Evolutionary conservation across 768 basidiomycete species (phyloP).

Genomic region (Erythrobasidium yunnanense): DNA sequence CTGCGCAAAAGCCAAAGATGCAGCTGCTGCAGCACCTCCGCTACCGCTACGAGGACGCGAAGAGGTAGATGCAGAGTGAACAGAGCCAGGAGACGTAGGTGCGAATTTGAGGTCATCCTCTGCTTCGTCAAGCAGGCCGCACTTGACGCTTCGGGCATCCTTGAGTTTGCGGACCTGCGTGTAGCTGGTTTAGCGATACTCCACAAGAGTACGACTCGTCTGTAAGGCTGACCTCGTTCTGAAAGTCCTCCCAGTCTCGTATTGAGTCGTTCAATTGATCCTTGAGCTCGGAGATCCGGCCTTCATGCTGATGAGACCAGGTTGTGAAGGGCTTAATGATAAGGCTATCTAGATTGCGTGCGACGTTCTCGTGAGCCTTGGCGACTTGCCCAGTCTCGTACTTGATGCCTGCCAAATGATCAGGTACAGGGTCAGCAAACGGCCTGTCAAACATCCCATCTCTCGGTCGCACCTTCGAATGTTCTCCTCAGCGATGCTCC

Average conservation of each 20-base stretch:
- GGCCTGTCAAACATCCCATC: background rate
- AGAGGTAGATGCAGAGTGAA: background rate
- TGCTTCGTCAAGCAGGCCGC: conserved; percentile 4
- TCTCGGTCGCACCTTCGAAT: background rate
- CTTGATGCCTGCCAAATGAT: background rate
- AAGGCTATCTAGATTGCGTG: conserved; percentile 2
- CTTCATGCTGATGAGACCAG: background rate
- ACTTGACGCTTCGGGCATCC: background rate
- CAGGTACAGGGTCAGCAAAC: background rate
- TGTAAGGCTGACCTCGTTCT: background rate
- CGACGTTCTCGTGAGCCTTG: conserved; percentile 12
- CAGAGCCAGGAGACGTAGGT: conserved; percentile 2
- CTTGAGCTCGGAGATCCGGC: background rate
- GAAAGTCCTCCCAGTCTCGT: conserved; percentile 1
- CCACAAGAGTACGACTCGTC: background rate
- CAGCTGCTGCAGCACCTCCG: background rate
- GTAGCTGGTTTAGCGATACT: background rate
- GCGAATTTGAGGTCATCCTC: conserved; percentile 11
- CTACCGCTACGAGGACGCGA: background rate
- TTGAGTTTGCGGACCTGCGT: conserved; percentile 16
- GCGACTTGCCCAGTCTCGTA: conserved; percentile 10
- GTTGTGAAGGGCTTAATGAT: conserved; percentile 11
- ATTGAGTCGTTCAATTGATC: conserved; percentile 5
- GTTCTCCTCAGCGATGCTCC: conserved; percentile 15
- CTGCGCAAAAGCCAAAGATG: background rate